Evolutionary conservation across 169 alveolate species (phyloP).

Genomic region (Eimeria nieschulzi): DNA sequence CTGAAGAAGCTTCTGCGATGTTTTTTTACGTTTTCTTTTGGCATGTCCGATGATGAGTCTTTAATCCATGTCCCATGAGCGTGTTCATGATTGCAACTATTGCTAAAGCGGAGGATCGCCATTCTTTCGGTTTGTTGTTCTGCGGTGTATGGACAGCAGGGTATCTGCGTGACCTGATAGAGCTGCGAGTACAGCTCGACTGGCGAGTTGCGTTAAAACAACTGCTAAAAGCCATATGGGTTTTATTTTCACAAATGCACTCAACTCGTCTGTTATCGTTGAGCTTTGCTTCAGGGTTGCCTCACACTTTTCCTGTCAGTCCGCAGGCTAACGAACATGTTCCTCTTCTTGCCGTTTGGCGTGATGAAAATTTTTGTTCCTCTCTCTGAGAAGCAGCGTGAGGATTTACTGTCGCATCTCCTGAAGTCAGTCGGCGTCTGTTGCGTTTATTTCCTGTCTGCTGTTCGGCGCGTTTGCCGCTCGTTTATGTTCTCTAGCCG

Average conservation of each 20-base stretch:
- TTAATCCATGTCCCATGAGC: conserved; percentile 47
- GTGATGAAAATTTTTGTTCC: conserved; percentile 54
- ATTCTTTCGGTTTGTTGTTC: neutral
- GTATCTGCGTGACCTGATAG: conserved; percentile 51
- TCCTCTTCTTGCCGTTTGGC: neutral
- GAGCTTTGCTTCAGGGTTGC: neutral
- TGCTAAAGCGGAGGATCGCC: conserved; percentile 58
- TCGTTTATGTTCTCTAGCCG: neutral
- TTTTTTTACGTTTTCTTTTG: no score
- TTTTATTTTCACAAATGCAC: neutral
- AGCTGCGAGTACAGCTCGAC: neutral
- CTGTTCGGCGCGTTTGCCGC: neutral
- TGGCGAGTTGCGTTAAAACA: conserved; percentile 33
- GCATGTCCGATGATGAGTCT: conserved; percentile 32
- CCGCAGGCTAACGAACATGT: neutral
- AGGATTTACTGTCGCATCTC: conserved; percentile 52
- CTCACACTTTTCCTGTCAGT: neutral
- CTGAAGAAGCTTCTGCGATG: no score
- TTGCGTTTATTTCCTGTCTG: neutral
- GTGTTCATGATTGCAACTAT: neutral
- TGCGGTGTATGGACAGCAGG: conserved; percentile 1
- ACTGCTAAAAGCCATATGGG: conserved; percentile 54
- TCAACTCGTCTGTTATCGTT: neutral
- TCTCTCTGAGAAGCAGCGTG: conserved; percentile 23
- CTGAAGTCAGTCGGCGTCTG: neutral